Evolutionary conservation across 345 rosid species (phyloP).

Genomic region (Dovyalis caffra): DNA sequence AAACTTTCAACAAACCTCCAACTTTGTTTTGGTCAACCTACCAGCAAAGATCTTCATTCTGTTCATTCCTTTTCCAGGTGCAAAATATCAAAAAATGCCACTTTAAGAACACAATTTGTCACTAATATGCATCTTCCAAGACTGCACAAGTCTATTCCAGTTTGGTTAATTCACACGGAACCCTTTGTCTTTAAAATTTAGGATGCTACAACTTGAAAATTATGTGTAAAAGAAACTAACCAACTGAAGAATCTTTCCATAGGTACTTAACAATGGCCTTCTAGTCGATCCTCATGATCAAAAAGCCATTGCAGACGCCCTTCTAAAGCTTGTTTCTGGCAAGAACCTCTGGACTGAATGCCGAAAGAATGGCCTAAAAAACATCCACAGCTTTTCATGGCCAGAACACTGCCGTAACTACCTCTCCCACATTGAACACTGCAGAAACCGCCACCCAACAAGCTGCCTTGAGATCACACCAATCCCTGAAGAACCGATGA

Average conservation of each 20-base stretch:
- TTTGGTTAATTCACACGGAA: neutral
- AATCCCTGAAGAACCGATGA: conserved; percentile 76
- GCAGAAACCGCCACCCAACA: conserved; percentile 77
- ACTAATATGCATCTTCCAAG: neutral
- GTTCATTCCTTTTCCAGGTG: neutral
- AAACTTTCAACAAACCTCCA: neutral
- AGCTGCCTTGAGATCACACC: conserved; percentile 57
- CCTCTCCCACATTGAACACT: conserved; percentile 77
- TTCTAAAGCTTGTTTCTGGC: conserved; percentile 62
- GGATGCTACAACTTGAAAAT: neutral
- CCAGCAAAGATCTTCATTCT: neutral
- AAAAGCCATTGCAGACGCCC: conserved; percentile 60
- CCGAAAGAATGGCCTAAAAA: conserved; percentile 57
- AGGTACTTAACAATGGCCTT: conserved; percentile 69
- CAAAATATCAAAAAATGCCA: neutral
- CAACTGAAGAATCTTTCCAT: conserved; percentile 13
- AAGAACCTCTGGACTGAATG: conserved; percentile 62
- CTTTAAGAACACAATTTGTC: neutral
- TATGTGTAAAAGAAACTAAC: neutral
- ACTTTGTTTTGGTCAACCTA: neutral
- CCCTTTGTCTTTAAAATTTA: neutral
- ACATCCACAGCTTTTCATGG: conserved; percentile 69
- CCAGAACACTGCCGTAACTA: conserved; percentile 75
- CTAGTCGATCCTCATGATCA: conserved; percentile 70
- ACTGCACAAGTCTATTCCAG: neutral